These are phyloP conservation scores for Coprinopsis strossmayeri DNA, from an alignment of 768 basidiomycete genomes.

Conservation along the genomic window DNA sequence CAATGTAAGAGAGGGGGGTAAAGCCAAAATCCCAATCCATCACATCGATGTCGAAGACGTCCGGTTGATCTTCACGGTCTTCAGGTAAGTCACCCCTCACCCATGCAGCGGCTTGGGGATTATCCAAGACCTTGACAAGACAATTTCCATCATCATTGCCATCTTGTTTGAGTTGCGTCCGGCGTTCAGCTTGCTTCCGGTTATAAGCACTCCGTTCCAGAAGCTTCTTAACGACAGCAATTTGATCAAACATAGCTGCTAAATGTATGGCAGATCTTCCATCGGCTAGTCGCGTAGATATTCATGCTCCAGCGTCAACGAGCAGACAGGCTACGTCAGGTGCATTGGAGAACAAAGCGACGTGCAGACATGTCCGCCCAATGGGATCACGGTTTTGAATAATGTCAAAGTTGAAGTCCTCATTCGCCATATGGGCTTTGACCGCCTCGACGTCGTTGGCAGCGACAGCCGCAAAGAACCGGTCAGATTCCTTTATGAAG, in stretches of 20 bases:
- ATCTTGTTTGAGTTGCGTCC: slow-evolving; percentile 43
- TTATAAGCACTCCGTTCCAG: slow-evolving; percentile 42
- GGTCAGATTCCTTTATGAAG: slow-evolving; percentile 47
- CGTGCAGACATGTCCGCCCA: slow-evolving; percentile 53
- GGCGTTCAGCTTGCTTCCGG: slow-evolving; percentile 25
- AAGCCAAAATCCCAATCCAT: slow-evolving; percentile 56
- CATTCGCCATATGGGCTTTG: slow-evolving; percentile 29
- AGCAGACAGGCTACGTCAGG: slow-evolving; percentile 42
- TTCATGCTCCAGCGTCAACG: slow-evolving; percentile 49
- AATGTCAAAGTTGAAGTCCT: slow-evolving; percentile 33
- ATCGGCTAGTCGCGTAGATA: slow-evolving; percentile 50
- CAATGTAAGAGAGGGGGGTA: slow-evolving; percentile 45
- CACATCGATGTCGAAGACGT: slow-evolving; percentile 48
- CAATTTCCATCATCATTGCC: slow-evolving; percentile 33
- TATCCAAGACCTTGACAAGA: slow-evolving; percentile 16
- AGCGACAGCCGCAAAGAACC: slow-evolving; percentile 52
- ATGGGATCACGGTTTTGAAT: slow-evolving; percentile 45
- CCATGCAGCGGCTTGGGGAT: slow-evolving; percentile 7
- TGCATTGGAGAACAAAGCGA: slow-evolving; percentile 44
- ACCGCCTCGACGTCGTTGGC: slow-evolving; percentile 35
- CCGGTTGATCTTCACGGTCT: slow-evolving; percentile 41
- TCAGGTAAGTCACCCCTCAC: slow-evolving; percentile 35
- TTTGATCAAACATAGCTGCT: slow-evolving; percentile 42
- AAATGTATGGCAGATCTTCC: slow-evolving; percentile 51
- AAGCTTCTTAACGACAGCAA: slow-evolving; percentile 39